phyloP scores from a whole-genome alignment of 2,329 filamentous ascomycete genomes.

The Calonectria fujianensis region DNA sequence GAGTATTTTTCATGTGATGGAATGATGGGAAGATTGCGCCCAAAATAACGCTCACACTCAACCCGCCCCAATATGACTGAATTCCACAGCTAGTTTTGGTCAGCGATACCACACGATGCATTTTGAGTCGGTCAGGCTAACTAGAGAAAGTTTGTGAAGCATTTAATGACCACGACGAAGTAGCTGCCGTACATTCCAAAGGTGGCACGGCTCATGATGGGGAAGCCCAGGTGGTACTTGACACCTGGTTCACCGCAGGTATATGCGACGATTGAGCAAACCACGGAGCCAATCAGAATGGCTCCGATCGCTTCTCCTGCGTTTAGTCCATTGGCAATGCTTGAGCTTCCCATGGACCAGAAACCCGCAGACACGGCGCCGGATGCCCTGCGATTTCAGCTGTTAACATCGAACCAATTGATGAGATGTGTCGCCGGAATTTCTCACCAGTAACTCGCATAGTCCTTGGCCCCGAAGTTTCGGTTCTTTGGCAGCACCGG shows the following conservation, averaged over 20 bases:
- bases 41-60: conserved; percentile 11
- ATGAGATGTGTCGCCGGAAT: too few species aligned
- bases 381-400: neutral
- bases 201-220: conserved; percentile 16
- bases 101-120: neutral
- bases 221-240: conserved; percentile 12
- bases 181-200: conserved; percentile 22
- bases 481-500: conserved; percentile 9
- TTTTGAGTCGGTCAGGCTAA: neutral
- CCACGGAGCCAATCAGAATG: conserved; percentile 14
- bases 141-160: conserved; percentile 21
- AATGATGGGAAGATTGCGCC: conserved; percentile 5
- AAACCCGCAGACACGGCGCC: conserved; percentile 15
- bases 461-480: conserved; percentile 13
- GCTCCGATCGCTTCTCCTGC: conserved; percentile 16
- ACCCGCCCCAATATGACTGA: conserved; percentile 9
- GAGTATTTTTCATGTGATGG: conserved; percentile 10
- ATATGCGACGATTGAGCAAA: conserved; percentile 19
- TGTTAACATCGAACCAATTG: neutral
- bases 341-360: conserved; percentile 20
- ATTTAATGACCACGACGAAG: conserved; percentile 10
- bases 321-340: conserved; percentile 15
- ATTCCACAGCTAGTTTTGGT: conserved; percentile 18
- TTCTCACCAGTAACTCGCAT: conserved; percentile 13
- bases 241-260: conserved; percentile 18